Conservation (phyloP, 2,329 filamentous ascomycete genomes). For the Aspergillus floridensis region DNA sequence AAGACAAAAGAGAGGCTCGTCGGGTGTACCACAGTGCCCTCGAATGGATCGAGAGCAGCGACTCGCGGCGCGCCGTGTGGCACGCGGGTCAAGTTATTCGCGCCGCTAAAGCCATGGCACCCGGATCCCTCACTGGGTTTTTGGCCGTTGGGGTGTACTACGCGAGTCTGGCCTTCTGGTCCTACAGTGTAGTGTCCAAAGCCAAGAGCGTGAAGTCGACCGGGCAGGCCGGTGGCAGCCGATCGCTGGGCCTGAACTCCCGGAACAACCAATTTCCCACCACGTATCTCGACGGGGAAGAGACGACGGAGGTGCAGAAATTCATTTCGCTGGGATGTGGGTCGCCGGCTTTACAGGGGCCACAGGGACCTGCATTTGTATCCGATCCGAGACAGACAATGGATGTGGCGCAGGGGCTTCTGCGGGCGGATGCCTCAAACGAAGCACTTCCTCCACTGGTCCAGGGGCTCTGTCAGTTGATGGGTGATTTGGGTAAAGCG, state of each 20-base stretch:
- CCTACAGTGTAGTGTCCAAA: conserved; percentile 60
- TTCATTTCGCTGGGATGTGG: conserved; percentile 60
- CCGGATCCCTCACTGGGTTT: conserved; percentile 60
- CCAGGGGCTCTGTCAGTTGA: conserved; percentile 64
- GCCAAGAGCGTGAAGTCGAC: conserved; percentile 28
- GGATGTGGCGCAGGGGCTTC: conserved; percentile 56
- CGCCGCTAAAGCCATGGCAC: conserved; percentile 56
- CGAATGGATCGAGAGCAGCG: conserved; percentile 38
- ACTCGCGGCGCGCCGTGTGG: conserved; percentile 53
- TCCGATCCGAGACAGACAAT: conserved; percentile 60
- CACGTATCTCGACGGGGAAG: conserved; percentile 57
- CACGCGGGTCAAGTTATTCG: conserved; percentile 67
- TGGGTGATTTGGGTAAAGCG: conserved; percentile 38
- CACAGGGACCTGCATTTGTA: conserved; percentile 38
- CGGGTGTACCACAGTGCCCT: conserved; percentile 33
- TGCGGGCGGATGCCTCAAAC: conserved; percentile 55
- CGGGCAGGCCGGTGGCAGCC: neutral
- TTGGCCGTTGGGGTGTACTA: conserved; percentile 68
- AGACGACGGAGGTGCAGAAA: conserved; percentile 53
- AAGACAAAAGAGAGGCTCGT: conserved; percentile 41
- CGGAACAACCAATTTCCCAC: conserved; percentile 21
- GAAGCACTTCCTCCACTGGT: conserved; percentile 57
- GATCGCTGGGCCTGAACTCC: neutral
- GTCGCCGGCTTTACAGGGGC: conserved; percentile 49
- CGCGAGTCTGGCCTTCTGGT: conserved; percentile 67